These are phyloP conservation scores for Naumovozyma castellii DNA, from an alignment of 805 yeast species.

Conservation along the genomic window DNA sequence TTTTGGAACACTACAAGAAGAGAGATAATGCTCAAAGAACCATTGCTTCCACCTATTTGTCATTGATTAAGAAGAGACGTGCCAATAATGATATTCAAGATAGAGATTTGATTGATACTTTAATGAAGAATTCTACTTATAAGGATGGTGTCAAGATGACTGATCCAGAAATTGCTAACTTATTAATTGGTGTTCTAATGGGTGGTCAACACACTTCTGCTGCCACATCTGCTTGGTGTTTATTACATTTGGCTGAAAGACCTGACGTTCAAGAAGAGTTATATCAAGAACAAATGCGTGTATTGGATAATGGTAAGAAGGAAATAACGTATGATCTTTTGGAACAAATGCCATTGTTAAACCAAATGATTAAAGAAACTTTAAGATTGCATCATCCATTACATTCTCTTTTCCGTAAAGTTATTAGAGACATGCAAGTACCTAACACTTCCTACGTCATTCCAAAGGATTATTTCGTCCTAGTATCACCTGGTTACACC, in stretches of 20 bases:
- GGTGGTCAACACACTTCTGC: conserved; percentile 99
- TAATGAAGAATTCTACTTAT: conserved; percentile 74
- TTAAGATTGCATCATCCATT: conserved; percentile 93
- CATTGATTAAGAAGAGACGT: conserved; percentile 68
- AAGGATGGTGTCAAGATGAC: conserved; percentile 93
- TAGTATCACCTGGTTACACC: conserved; percentile 91
- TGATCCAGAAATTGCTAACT: conserved; percentile 87
- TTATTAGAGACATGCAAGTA: conserved; percentile 63
- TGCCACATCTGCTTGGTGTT: conserved; percentile 89
- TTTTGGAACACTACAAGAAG: conserved; percentile 63
- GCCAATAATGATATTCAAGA: conserved; percentile 63
- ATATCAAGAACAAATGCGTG: conserved; percentile 60
- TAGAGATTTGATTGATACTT: conserved; percentile 82
- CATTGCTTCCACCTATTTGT: conserved; percentile 73
- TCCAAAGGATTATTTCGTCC: conserved; percentile 81
- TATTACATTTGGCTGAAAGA: conserved; percentile 80
- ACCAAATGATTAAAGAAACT: conserved; percentile 82
- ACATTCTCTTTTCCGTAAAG: conserved; percentile 93
- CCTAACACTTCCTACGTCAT: conserved; percentile 74
- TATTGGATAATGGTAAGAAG: conserved; percentile 44
- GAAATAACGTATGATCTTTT: conserved; percentile 75
- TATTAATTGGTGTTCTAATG: conserved; percentile 92
- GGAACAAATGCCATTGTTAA: conserved; percentile 71
- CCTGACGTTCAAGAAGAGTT: conserved; percentile 80
- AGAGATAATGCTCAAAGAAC: conserved; percentile 84